A percentile compares a stretch with the other conserved stretches of the same genome.
Conservation (phyloP, 2,329 filamentous ascomycete genomes). For the Aspergillus tubingensis region DNA sequence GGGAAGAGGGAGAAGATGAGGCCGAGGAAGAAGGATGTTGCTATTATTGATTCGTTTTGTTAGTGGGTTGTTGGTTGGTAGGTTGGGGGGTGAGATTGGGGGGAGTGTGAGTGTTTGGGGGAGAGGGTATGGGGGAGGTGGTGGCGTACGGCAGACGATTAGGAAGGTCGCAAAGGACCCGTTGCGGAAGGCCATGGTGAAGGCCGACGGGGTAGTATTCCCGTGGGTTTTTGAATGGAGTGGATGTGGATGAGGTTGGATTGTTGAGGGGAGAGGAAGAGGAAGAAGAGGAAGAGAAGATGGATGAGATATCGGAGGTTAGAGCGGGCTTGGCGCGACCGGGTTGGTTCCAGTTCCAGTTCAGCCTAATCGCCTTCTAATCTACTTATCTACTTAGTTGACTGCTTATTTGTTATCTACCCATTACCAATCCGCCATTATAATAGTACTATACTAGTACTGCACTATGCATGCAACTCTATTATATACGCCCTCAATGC, state of each 20-base stretch:
- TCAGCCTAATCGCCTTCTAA: background rate
- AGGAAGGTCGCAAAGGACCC: conserved; percentile 92
- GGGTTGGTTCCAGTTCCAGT: background rate
- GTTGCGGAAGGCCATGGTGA: conserved; percentile 39
- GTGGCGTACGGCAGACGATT: conserved; percentile 81
- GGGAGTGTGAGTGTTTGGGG: conserved; percentile 3
- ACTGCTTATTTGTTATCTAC: too few relatives aligned
- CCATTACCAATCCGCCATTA: background rate
- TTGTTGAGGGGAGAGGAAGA: conserved; percentile 13
- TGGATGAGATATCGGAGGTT: background rate
- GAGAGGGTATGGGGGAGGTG: background rate
- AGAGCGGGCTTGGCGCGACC: background rate
- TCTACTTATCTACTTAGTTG: background rate
- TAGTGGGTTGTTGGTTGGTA: too few relatives aligned
- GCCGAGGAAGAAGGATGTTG: conserved; percentile 95
- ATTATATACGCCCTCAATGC: background rate
- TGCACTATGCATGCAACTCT: background rate
- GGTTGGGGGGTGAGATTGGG: conserved; percentile 8
- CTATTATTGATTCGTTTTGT: too few relatives aligned
- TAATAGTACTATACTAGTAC: too few relatives aligned
- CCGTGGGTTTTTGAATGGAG: background rate
- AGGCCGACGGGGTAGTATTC: background rate
- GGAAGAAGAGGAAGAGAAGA: background rate
- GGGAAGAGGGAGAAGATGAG: conserved; percentile 96
- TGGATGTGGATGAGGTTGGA: background rate